A percentile compares a stretch with the other conserved stretches of the same genome.
phyloP scores from a whole-genome alignment of 768 basidiomycete genomes.

The Suillus fuscotomentosus region DNA sequence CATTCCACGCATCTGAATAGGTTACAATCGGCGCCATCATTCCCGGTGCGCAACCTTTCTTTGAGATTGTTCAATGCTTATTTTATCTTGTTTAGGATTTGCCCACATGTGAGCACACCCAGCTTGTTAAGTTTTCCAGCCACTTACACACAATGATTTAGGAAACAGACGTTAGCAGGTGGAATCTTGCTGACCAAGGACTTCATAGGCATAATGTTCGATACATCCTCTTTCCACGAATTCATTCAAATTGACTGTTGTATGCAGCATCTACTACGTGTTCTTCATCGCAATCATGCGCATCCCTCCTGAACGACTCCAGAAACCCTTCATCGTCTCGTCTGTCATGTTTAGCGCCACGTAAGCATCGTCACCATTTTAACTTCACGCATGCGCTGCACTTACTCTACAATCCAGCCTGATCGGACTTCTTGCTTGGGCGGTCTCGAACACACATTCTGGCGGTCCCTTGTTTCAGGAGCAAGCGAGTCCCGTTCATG shows the following conservation, averaged over 20 bases:
- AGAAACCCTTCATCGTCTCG: background rate
- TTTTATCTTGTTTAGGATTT: background rate
- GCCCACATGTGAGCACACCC: background rate
- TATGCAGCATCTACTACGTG: background rate
- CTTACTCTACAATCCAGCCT: slow-evolving; percentile 11
- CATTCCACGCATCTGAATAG: background rate
- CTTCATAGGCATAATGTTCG: background rate
- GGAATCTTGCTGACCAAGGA: background rate
- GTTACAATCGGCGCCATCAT: background rate
- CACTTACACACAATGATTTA: background rate
- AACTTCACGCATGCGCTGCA: background rate
- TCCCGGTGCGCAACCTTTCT: background rate
- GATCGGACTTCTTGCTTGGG: slow-evolving; percentile 18
- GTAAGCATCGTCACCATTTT: background rate
- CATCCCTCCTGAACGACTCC: background rate
- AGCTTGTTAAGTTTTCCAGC: background rate
- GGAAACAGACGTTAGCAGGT: background rate
- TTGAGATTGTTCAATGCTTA: background rate
- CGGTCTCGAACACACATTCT: slow-evolving; percentile 13
- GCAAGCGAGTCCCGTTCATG: slow-evolving; percentile 8
- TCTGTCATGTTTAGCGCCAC: background rate
- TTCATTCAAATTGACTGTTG: background rate
- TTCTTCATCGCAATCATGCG: background rate
- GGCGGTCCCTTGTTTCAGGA: slow-evolving; percentile 13
- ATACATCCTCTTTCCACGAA: background rate